Evolutionary conservation across 148 eudicot species (phyloP).

Genomic region (Diospyros lotus): DNA sequence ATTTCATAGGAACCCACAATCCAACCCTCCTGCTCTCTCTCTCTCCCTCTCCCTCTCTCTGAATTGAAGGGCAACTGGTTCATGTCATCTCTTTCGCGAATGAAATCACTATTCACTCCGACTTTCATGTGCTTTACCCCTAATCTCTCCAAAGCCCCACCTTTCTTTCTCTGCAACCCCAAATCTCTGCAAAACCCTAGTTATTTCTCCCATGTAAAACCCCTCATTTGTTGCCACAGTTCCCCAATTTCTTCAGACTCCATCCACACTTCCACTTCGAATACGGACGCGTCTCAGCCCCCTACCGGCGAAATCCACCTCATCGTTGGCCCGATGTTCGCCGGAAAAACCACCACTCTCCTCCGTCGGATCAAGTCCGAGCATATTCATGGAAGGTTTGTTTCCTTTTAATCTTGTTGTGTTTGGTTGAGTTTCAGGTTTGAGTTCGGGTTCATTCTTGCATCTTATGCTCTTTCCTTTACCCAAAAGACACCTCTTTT

Average conservation of each 20-base stretch:
- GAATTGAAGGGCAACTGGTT: neutral
- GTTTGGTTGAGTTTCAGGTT: neutral
- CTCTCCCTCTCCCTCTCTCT: neutral
- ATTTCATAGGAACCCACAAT: too few relatives aligned
- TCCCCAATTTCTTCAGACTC: slow-evolving; percentile 1
- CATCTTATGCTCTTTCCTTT: neutral
- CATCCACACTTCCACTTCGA: slow-evolving; percentile 18
- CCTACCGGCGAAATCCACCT: slow-evolving; percentile 65
- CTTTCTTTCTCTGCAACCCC: slow-evolving; percentile 7
- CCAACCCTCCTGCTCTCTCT: too few relatives aligned
- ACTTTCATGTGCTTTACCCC: slow-evolving; percentile 24
- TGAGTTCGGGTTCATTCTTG: neutral
- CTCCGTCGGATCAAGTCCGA: slow-evolving; percentile 61
- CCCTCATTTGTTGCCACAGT: slow-evolving; percentile 2
- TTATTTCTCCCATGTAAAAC: slow-evolving; percentile 9
- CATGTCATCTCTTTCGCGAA: slow-evolving; percentile 22
- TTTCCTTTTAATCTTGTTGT: neutral
- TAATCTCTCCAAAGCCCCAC: slow-evolving; percentile 11
- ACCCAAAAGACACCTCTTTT: neutral
- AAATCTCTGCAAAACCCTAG: slow-evolving; percentile 26
- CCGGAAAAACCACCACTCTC: slow-evolving; percentile 81
- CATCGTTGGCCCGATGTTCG: slow-evolving; percentile 92
- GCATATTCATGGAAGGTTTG: slow-evolving; percentile 55
- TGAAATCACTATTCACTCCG: slow-evolving; percentile 38
- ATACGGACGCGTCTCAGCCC: slow-evolving; percentile 17